These are phyloP conservation scores for Penicillium sp. DNA, from an alignment of 2,329 filamentous ascomycete genomes.

Conservation along the genomic window DNA sequence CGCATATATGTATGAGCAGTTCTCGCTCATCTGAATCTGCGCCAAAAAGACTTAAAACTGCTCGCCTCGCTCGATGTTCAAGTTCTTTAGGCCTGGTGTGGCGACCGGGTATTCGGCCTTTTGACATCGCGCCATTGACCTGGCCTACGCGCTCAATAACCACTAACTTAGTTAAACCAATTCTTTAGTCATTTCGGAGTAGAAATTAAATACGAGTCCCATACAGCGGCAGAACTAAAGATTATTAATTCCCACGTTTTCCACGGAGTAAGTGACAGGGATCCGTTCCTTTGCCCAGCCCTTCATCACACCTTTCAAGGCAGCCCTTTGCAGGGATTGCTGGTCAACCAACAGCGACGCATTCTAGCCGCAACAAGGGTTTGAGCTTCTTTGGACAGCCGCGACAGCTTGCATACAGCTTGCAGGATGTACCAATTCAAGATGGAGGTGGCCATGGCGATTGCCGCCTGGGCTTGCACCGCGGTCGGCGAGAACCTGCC, in stretches of 20 bases:
- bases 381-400: background rate
- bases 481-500: slow-evolving; percentile 11
- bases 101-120: background rate
- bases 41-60: background rate
- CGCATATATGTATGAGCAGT: background rate
- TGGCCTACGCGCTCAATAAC: background rate
- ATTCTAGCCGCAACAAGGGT: background rate
- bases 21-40: background rate
- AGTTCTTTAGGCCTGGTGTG: too few relatives aligned
- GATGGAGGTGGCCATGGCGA: slow-evolving; percentile 20
- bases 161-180: background rate
- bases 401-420: background rate
- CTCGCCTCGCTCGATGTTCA: background rate
- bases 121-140: background rate
- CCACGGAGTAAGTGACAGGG: background rate
- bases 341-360: background rate
- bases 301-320: background rate
- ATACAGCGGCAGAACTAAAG: background rate
- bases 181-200: background rate
- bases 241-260: background rate
- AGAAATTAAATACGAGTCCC: background rate
- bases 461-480: slow-evolving; percentile 28
- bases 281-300: background rate
- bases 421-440: background rate
- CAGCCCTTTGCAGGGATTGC: background rate